Percentiles rank a stretch among this genome's conserved stretches.
Conservation (phyloP, 306 rosid species). For the Senna tora region DNA sequence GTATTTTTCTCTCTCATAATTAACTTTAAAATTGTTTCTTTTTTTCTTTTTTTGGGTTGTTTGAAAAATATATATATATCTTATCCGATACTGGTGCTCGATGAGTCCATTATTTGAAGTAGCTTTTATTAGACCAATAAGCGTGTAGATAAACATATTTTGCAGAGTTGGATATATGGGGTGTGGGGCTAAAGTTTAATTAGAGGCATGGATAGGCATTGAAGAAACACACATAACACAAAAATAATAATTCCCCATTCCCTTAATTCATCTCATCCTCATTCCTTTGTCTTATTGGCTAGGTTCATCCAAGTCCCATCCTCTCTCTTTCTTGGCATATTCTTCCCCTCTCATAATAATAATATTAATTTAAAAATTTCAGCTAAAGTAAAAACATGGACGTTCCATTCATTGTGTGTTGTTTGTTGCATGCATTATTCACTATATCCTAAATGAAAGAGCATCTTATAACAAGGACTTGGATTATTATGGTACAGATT, state of each 20-base stretch:
- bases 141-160: slow-evolving; percentile 30
- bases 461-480: background rate
- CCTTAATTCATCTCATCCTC: background rate
- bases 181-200: slow-evolving; percentile 63
- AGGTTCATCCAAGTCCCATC: slow-evolving; percentile 51
- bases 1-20: background rate
- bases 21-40: too few relatives aligned
- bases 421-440: slow-evolving; percentile 37
- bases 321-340: too few relatives aligned
- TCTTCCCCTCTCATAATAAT: too few relatives aligned
- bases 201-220: slow-evolving; percentile 58
- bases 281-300: slow-evolving; percentile 67
- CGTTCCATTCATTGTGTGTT: slow-evolving; percentile 32
- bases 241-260: slow-evolving; percentile 37
- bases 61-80: background rate
- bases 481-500: slow-evolving; percentile 14
- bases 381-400: slow-evolving; percentile 39
- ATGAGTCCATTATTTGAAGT: slow-evolving; percentile 43
- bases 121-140: slow-evolving; percentile 19
- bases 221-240: background rate
- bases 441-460: slow-evolving; percentile 14
- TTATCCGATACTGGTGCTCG: slow-evolving; percentile 36
- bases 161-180: slow-evolving; percentile 54
- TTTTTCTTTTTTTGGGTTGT: too few relatives aligned
- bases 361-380: too few relatives aligned